These are phyloP conservation scores for Ophiostoma himal-ulmi DNA, from an alignment of 2,329 filamentous ascomycete genomes.

Conservation along the genomic window DNA sequence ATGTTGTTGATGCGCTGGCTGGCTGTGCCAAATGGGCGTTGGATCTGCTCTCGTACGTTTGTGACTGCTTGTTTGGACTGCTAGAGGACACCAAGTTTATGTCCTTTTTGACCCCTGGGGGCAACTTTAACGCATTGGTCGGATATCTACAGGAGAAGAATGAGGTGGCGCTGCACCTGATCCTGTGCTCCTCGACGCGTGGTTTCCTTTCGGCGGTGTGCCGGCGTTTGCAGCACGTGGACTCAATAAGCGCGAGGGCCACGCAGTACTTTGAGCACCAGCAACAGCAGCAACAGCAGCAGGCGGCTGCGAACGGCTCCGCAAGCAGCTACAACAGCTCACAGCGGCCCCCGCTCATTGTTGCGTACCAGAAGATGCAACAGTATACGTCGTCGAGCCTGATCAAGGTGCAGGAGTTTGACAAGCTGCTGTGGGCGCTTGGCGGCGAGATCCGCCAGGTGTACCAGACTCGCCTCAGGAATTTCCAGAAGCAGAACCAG, in stretches of 20 bases:
- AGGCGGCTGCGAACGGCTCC: slow-evolving; percentile 19
- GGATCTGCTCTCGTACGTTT: slow-evolving; percentile 60
- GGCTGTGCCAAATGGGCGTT: slow-evolving; percentile 75
- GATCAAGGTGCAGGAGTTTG: slow-evolving; percentile 56
- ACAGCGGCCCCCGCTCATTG: slow-evolving; percentile 42
- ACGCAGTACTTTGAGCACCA: slow-evolving; percentile 46
- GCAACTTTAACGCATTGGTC: slow-evolving; percentile 43
- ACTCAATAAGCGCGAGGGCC: slow-evolving; percentile 44
- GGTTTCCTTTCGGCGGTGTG: slow-evolving; percentile 65
- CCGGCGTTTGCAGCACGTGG: slow-evolving; percentile 56
- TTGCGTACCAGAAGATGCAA: slow-evolving; percentile 51
- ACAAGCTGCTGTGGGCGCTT: slow-evolving; percentile 51
- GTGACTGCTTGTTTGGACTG: slow-evolving; percentile 53
- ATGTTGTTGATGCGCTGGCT: slow-evolving; percentile 65
- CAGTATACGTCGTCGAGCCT: slow-evolving; percentile 46
- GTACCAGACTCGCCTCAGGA: slow-evolving; percentile 39
- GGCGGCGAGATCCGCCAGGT: slow-evolving; percentile 45
- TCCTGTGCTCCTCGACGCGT: slow-evolving; percentile 69
- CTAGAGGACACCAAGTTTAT: slow-evolving; percentile 48
- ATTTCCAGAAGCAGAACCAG: slow-evolving; percentile 36
- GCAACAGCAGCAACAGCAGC: slow-evolving; percentile 34
- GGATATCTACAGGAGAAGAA: slow-evolving; percentile 49
- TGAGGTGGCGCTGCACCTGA: slow-evolving; percentile 54
- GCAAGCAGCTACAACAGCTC: slow-evolving; percentile 32
- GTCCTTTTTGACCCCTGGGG: slow-evolving; percentile 41